These are phyloP conservation scores for Nowakowskiella sp. DNA, from an alignment of 192 early-diverging fungal genomes.

Conservation along the genomic window DNA sequence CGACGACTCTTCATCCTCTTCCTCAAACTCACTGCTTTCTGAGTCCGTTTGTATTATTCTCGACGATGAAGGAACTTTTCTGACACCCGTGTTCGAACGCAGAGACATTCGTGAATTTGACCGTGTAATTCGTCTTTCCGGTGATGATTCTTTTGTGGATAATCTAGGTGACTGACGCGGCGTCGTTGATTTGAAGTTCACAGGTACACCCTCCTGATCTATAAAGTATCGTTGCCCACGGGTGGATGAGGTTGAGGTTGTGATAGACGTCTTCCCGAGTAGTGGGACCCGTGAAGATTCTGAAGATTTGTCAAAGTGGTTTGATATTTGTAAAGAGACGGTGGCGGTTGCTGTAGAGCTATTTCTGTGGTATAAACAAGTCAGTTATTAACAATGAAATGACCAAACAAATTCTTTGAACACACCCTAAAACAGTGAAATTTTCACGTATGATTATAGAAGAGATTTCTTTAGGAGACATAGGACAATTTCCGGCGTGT, in stretches of 20 bases:
- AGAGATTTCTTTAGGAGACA: constrained; percentile 73
- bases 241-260: not conserved
- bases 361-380: constrained; percentile 19
- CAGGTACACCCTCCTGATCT: constrained; percentile 7
- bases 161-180: too few species aligned
- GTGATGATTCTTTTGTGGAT: too few species aligned
- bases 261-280: not conserved
- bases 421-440: constrained; percentile 70
- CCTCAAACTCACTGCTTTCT: too few species aligned
- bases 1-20: too few species aligned
- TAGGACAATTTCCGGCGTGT: constrained; percentile 65
- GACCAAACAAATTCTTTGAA: not conserved
- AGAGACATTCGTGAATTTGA: too few species aligned
- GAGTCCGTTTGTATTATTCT: too few species aligned
- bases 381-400: constrained; percentile 1
- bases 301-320: constrained; percentile 76
- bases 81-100: too few species aligned
- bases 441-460: constrained; percentile 69
- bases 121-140: too few species aligned
- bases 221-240: constrained; percentile 15
- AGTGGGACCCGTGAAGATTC: constrained; percentile 26
- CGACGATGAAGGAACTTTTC: too few species aligned
- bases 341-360: constrained; percentile 82
- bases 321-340: constrained; percentile 81
- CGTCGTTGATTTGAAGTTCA: too few species aligned